phyloP scores from a whole-genome alignment of 2,329 filamentous ascomycete genomes.

The Ascochyta viciae-villosae region DNA sequence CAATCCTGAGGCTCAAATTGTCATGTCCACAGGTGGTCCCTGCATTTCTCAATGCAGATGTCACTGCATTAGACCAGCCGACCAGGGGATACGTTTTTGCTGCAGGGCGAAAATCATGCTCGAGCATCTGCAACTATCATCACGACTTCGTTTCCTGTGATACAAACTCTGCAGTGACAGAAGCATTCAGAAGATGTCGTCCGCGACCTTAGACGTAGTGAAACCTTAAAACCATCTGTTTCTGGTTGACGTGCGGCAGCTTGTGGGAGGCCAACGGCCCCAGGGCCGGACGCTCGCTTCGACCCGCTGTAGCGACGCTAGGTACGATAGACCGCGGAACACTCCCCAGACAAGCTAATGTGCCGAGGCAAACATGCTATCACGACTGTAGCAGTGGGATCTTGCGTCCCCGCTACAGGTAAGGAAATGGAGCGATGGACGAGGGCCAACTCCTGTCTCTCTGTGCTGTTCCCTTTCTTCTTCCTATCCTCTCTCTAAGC shows the following conservation, averaged over 20 bases:
- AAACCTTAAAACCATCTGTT: background rate
- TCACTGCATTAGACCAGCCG: constrained; percentile 2
- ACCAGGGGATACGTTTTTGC: background rate
- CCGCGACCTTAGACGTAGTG: background rate
- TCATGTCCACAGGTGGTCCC: background rate
- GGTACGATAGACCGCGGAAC: constrained; percentile 2
- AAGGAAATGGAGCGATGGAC: constrained; percentile 3
- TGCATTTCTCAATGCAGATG: constrained; percentile 4
- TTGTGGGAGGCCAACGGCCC: constrained; percentile 1
- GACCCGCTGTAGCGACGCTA: constrained; percentile 10
- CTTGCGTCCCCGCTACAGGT: constrained; percentile 1
- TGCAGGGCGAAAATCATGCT: background rate
- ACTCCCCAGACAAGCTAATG: constrained; percentile 8
- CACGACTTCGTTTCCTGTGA: background rate
- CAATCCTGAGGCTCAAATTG: background rate
- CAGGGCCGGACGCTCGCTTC: constrained; percentile 12
- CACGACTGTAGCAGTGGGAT: constrained; percentile 4
- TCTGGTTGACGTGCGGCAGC: constrained; percentile 5
- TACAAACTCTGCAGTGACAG: background rate
- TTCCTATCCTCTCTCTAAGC: background rate
- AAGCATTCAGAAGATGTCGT: background rate
- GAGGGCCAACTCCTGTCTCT: background rate
- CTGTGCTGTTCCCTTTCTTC: background rate
- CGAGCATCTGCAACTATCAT: background rate
- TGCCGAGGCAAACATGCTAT: constrained; percentile 8